Conservation (phyloP, 371 early-diverging fungal genomes). For the Scutellospora calospora region DNA sequence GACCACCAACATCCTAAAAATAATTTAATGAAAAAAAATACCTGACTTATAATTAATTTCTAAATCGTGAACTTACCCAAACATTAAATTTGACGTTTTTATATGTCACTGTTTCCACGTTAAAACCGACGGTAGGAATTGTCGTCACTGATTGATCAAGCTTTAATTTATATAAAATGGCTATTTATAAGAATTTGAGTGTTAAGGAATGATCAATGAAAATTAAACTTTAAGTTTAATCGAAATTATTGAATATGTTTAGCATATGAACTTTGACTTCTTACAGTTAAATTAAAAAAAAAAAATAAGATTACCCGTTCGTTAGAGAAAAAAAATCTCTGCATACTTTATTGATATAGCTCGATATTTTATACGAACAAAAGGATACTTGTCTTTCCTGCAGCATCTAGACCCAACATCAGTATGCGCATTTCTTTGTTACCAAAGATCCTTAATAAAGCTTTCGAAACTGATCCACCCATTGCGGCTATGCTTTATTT, state of each 20-base stretch:
- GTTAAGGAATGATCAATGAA: too few species aligned
- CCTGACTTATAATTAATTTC: neutral
- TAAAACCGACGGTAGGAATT: slow-evolving; percentile 91
- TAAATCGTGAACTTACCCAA: slow-evolving; percentile 62
- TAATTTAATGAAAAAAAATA: neutral
- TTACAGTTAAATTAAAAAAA: too few species aligned
- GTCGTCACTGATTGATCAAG: slow-evolving; percentile 87
- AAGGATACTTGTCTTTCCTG: slow-evolving; percentile 89
- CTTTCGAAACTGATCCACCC: slow-evolving; percentile 68
- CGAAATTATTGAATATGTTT: too few species aligned
- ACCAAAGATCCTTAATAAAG: slow-evolving; percentile 73
- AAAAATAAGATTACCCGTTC: too few species aligned
- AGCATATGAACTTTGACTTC: too few species aligned
- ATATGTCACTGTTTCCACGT: slow-evolving; percentile 88
- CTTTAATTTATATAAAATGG: slow-evolving; percentile 91
- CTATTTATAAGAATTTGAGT: slow-evolving; percentile 49
- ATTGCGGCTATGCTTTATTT: slow-evolving; percentile 46
- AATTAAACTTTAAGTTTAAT: too few species aligned
- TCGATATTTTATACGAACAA: too few species aligned
- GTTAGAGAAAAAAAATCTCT: too few species aligned
- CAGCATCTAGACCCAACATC: slow-evolving; percentile 93
- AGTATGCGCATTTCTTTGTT: slow-evolving; percentile 91
- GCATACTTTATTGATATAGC: too few species aligned
- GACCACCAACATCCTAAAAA: slow-evolving; percentile 87
- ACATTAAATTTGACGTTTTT: slow-evolving; percentile 93